Conservation (phyloP, 2,329 filamentous ascomycete species). For the Nigrospora osmanthi region DNA sequence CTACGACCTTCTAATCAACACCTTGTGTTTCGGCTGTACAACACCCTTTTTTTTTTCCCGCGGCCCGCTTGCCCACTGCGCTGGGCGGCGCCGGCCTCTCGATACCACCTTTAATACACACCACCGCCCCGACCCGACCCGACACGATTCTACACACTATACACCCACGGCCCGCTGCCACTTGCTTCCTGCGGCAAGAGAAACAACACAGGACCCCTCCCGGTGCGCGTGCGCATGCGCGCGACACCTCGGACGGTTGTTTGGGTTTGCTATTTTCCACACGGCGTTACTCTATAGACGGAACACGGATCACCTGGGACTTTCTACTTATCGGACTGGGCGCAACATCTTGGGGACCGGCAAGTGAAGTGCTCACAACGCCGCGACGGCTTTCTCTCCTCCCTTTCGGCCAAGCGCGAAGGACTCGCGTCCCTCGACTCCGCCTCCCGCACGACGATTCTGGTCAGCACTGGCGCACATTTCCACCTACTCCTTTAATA, state of each 20-base stretch:
- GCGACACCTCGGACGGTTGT: constrained; percentile 3
- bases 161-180: constrained; percentile 13
- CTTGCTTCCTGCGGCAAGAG: constrained; percentile 10
- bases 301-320: background rate
- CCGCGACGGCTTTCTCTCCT: too few species aligned
- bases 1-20: constrained; percentile 12
- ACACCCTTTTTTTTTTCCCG: constrained; percentile 15
- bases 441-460: too few species aligned
- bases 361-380: too few species aligned
- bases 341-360: background rate
- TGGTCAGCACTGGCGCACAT: too few species aligned
- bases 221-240: constrained; percentile 3
- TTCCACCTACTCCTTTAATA: too few species aligned
- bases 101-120: constrained; percentile 21
- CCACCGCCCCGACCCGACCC: constrained; percentile 4
- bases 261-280: background rate
- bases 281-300: constrained; percentile 2
- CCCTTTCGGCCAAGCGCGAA: too few species aligned
- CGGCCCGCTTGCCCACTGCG: constrained; percentile 8
- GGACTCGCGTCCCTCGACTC: too few species aligned
- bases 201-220: constrained; percentile 9
- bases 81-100: constrained; percentile 12
- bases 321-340: background rate
- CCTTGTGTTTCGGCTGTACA: constrained; percentile 20
- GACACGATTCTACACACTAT: constrained; percentile 5